A percentile compares a stretch with the other conserved stretches of the same genome.
Evolutionary conservation across 805 yeast genomes (phyloP).

Genomic region (baker's yeast (Saccharomyces cerevisiae)): DNA sequence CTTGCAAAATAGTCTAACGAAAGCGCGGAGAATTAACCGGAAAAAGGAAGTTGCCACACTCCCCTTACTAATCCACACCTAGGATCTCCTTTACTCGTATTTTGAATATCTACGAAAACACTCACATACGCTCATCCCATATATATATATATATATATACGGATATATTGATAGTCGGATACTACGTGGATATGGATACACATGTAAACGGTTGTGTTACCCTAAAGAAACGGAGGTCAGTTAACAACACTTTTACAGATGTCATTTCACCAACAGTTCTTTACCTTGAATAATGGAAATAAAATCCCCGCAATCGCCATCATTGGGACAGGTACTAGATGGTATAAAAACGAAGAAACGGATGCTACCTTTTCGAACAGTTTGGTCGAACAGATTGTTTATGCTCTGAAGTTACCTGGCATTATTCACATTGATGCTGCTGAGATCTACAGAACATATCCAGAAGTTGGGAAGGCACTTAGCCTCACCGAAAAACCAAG

Average conservation of each 20-base stretch:
- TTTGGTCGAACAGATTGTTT: slow-evolving; percentile 28
- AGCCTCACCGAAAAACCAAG: slow-evolving; percentile 37
- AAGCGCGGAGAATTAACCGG: background rate
- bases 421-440: slow-evolving; percentile 53
- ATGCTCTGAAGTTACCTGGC: slow-evolving; percentile 37
- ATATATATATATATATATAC: background rate
- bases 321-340: slow-evolving; percentile 54
- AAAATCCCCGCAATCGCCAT: slow-evolving; percentile 41
- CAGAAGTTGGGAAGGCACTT: slow-evolving; percentile 45
- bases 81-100: background rate
- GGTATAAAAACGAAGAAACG: slow-evolving; percentile 34
- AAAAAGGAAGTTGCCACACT: background rate
- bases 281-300: slow-evolving; percentile 32
- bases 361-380: slow-evolving; percentile 23
- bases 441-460: slow-evolving; percentile 46
- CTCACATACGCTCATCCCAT: too few relatives aligned
- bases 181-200: background rate
- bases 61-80: background rate
- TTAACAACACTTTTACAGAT: slow-evolving; percentile 1
- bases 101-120: background rate
- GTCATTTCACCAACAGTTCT: slow-evolving; percentile 21
- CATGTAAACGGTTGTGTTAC: too few relatives aligned
- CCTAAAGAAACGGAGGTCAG: background rate
- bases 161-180: background rate
- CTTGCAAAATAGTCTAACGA: background rate